phyloP scores from a whole-genome alignment of 352 stramenopile genomes.

The Phytophthora lateralis region DNA sequence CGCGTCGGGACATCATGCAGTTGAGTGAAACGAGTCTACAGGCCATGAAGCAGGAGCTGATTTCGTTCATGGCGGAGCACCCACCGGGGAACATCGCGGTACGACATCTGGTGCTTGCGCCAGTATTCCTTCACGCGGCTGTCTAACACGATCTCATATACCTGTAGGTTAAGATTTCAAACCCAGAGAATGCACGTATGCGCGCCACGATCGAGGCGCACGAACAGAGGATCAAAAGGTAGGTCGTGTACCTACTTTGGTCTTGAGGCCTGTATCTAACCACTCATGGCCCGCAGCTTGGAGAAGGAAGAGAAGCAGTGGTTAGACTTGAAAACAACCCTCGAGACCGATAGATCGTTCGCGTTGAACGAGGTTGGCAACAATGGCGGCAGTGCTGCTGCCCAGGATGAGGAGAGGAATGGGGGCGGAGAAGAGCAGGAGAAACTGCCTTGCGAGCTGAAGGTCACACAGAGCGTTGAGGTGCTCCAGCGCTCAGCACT shows the following conservation, averaged over 20 bases:
- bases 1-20: conserved; percentile 65
- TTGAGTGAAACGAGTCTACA: conserved; percentile 72
- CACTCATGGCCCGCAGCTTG: conserved; percentile 30
- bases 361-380: conserved; percentile 10
- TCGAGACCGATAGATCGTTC: conserved; percentile 37
- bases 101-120: conserved; percentile 8
- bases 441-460: conserved; percentile 40
- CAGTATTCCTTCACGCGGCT: background rate
- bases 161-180: conserved; percentile 48
- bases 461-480: conserved; percentile 52
- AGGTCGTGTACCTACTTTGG: background rate
- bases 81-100: conserved; percentile 56
- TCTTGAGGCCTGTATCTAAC: conserved; percentile 2
- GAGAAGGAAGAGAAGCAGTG: conserved; percentile 63
- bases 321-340: conserved; percentile 43
- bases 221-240: conserved; percentile 51
- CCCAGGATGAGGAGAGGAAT: background rate
- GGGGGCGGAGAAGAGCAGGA: conserved; percentile 15
- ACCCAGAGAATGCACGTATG: conserved; percentile 70
- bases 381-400: conserved; percentile 1
- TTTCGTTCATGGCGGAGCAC: conserved; percentile 58
- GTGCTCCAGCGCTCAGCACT: conserved; percentile 54
- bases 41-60: conserved; percentile 67
- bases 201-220: conserved; percentile 53
- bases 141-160: background rate